A percentile compares a stretch with the other conserved stretches of the same genome.
Conservation (phyloP, 371 early-diverging fungal species). For the Rhizopus microsporus region DNA sequence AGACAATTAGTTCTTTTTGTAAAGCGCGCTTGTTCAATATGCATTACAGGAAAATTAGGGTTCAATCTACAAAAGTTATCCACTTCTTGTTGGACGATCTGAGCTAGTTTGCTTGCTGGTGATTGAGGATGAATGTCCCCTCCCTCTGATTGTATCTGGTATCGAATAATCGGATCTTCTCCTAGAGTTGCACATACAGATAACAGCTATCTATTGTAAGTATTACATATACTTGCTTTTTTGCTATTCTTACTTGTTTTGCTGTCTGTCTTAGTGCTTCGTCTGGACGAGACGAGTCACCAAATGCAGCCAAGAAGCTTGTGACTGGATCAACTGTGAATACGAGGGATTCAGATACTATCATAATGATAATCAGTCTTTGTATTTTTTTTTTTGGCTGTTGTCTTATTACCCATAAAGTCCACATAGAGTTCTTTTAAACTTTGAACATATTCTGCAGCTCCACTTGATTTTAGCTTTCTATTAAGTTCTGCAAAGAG, state of each 20-base stretch:
- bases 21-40: not conserved
- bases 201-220: slow-evolving; percentile 43
- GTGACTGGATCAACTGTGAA: slow-evolving; percentile 76
- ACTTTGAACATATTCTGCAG: slow-evolving; percentile 62
- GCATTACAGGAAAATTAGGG: slow-evolving; percentile 61
- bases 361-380: not conserved
- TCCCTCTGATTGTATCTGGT: slow-evolving; percentile 68
- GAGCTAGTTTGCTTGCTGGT: slow-evolving; percentile 58
- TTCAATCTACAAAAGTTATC: slow-evolving; percentile 61
- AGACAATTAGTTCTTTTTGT: not conserved
- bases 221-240: not conserved
- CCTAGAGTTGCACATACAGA: slow-evolving; percentile 79
- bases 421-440: slow-evolving; percentile 82
- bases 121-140: slow-evolving; percentile 56
- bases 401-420: slow-evolving; percentile 56
- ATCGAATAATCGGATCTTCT: slow-evolving; percentile 88
- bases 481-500: slow-evolving; percentile 57
- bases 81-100: slow-evolving; percentile 70
- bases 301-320: slow-evolving; percentile 68
- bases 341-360: slow-evolving; percentile 75
- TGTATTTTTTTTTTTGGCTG: not conserved
- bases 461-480: slow-evolving; percentile 57
- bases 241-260: slow-evolving; percentile 56
- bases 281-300: slow-evolving; percentile 43
- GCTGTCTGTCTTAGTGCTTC: slow-evolving; percentile 68